These are phyloP conservation scores for Pseudogymnoascus sp. DNA, from an alignment of 2,329 filamentous ascomycete genomes.

Conservation along the genomic window DNA sequence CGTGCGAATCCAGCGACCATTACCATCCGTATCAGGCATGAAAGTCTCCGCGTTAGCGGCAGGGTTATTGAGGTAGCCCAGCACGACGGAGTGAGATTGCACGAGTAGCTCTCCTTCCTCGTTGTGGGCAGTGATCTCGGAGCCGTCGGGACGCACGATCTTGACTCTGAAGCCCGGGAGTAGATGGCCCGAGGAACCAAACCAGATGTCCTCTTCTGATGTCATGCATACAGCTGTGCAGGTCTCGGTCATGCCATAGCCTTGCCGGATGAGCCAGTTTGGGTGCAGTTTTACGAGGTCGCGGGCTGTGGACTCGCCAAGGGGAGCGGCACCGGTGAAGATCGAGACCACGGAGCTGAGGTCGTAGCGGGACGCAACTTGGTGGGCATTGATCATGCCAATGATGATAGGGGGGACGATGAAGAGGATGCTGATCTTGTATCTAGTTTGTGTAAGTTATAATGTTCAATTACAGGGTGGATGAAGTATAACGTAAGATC, in stretches of 20 bases:
- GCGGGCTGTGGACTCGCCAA: constrained; percentile 64
- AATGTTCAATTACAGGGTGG: not conserved
- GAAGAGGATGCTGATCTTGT: constrained; percentile 58
- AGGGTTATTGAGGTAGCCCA: constrained; percentile 83
- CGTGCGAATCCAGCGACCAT: constrained; percentile 68
- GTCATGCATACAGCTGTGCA: constrained; percentile 60
- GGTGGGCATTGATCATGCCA: constrained; percentile 58
- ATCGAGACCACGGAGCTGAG: constrained; percentile 57
- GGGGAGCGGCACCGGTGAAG: constrained; percentile 71
- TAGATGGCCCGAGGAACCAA: constrained; percentile 65
- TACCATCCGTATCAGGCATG: constrained; percentile 51
- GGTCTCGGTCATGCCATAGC: constrained; percentile 74
- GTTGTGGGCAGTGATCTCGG: constrained; percentile 62
- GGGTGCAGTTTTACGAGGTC: constrained; percentile 57
- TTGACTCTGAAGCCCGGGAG: constrained; percentile 58
- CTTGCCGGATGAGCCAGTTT: constrained; percentile 59
- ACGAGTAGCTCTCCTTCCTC: constrained; percentile 74
- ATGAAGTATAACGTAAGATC: not conserved
- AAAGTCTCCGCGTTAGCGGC: constrained; percentile 78
- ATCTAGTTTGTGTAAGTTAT: not conserved
- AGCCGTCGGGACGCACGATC: constrained; percentile 59
- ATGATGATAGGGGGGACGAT: constrained; percentile 73
- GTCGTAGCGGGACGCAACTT: constrained; percentile 58
- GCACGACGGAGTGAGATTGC: constrained; percentile 65
- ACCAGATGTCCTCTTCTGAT: constrained; percentile 54